A percentile compares a stretch with the other conserved stretches of the same genome.
Evolutionary conservation across 2,329 filamentous ascomycete genomes (phyloP).

Genomic region (Colletotrichum navitas): DNA sequence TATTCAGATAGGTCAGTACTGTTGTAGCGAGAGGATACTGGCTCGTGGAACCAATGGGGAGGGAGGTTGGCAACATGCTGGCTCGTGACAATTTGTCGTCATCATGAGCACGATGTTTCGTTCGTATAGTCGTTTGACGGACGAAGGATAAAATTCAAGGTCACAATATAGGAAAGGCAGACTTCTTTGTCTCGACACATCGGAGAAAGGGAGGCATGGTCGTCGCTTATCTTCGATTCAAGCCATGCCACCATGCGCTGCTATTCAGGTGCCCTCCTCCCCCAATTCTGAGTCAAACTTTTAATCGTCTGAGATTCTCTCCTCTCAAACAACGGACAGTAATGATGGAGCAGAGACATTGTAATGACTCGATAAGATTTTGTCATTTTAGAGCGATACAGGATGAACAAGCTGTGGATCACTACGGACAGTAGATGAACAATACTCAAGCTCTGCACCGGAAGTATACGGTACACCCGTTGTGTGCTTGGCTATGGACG

Average conservation of each 20-base stretch:
- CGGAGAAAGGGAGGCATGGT: background rate
- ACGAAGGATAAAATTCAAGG: background rate
- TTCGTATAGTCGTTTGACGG: background rate
- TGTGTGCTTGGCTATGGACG: background rate
- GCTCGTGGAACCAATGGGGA: background rate
- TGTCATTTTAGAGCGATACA: background rate
- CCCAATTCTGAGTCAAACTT: background rate
- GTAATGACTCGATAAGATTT: background rate
- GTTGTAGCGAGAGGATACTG: background rate
- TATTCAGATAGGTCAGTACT: too few relatives aligned
- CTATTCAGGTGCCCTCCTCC: background rate
- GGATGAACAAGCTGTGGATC: background rate
- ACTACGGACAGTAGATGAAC: background rate
- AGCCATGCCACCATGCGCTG: background rate
- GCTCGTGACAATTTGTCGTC: background rate
- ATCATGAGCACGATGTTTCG: background rate
- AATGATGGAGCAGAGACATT: background rate
- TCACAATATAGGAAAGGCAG: background rate
- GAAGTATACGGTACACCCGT: background rate
- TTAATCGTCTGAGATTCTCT: background rate
- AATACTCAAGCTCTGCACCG: background rate
- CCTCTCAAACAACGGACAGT: background rate
- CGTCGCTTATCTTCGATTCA: background rate
- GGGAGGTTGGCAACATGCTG: background rate
- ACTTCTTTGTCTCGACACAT: background rate